phyloP scores from a whole-genome alignment of 495 filamentous ascomycete species.

The Venustampulla echinocandica region DNA sequence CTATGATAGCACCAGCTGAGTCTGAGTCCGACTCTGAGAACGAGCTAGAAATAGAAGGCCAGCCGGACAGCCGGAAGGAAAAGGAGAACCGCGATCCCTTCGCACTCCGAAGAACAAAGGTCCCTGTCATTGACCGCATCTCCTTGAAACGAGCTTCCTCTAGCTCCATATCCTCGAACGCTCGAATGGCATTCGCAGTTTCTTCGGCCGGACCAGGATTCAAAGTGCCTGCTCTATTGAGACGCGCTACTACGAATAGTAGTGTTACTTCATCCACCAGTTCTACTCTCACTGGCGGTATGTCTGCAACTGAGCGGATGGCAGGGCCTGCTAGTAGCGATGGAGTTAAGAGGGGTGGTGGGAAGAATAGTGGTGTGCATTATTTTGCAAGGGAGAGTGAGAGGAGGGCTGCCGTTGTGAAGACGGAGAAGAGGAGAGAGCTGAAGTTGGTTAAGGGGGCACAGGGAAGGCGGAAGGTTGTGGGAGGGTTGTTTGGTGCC shows the following conservation, averaged over 20 bases:
- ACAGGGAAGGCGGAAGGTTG: conserved; percentile 40
- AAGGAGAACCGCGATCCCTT: conserved; percentile 25
- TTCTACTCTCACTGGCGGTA: conserved; percentile 14
- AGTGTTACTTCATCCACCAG: conserved; percentile 33
- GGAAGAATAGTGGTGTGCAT: conserved; percentile 70
- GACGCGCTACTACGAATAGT: conserved; percentile 61
- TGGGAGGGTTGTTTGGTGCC: conserved; percentile 43
- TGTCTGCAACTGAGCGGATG: conserved; percentile 27
- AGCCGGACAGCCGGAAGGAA: conserved; percentile 26
- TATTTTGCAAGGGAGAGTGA: conserved; percentile 73
- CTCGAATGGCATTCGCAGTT: conserved; percentile 54
- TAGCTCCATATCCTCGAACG: conserved; percentile 39
- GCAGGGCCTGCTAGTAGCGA: conserved; percentile 30
- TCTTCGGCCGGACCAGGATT: conserved; percentile 42
- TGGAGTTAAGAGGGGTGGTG: conserved; percentile 30
- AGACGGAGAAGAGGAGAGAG: conserved; percentile 53
- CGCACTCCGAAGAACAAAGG: conserved; percentile 39
- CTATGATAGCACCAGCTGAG: conserved; percentile 32
- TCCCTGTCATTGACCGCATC: conserved; percentile 70
- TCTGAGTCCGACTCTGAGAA: conserved; percentile 28
- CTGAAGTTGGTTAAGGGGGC: conserved; percentile 59
- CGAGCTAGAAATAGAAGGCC: conserved; percentile 32
- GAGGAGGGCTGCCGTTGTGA: conserved; percentile 47
- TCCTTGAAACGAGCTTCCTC: conserved; percentile 61
- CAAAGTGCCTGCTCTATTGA: conserved; percentile 69